A percentile compares a stretch with the other conserved stretches of the same genome.
Evolutionary conservation across 495 filamentous ascomycete species (phyloP).

Genomic region (Parmelia sp.): DNA sequence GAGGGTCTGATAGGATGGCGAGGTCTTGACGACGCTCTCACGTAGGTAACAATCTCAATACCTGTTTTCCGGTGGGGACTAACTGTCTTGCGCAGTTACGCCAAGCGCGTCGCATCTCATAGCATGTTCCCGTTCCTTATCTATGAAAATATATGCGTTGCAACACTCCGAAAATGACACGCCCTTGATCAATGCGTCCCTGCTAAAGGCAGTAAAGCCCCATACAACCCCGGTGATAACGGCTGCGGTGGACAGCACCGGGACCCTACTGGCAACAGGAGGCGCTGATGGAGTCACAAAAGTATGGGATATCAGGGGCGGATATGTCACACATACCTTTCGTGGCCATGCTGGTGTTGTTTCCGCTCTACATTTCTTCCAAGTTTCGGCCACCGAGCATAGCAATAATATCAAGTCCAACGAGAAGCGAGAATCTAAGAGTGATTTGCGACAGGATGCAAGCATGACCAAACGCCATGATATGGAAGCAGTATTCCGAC

Average conservation of each 20-base stretch:
- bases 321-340: conserved; percentile 91
- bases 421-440: conserved; percentile 43
- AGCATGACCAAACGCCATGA: conserved; percentile 37
- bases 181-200: conserved; percentile 52
- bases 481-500: conserved; percentile 55
- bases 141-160: conserved; percentile 85
- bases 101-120: conserved; percentile 82
- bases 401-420: conserved; percentile 32
- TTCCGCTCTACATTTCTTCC: conserved; percentile 87
- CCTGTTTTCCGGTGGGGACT: neutral
- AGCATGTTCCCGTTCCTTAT: conserved; percentile 85
- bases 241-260: conserved; percentile 71
- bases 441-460: conserved; percentile 38
- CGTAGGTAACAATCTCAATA: conserved; percentile 43
- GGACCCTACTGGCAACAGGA: conserved; percentile 86
- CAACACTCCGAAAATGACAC: conserved; percentile 48
- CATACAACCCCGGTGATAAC: conserved; percentile 84
- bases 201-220: conserved; percentile 79
- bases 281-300: conserved; percentile 89
- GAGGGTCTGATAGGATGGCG: conserved; percentile 64
- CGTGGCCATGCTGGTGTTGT: conserved; percentile 85
- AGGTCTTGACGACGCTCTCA: conserved; percentile 78
- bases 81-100: conserved; percentile 52
- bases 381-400: conserved; percentile 45
- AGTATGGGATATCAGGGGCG: conserved; percentile 90